A percentile compares a stretch with the other conserved stretches of the same genome.
Conservation (phyloP, 1,284 basidiomycete genomes). For the Puccinia polysora region DNA sequence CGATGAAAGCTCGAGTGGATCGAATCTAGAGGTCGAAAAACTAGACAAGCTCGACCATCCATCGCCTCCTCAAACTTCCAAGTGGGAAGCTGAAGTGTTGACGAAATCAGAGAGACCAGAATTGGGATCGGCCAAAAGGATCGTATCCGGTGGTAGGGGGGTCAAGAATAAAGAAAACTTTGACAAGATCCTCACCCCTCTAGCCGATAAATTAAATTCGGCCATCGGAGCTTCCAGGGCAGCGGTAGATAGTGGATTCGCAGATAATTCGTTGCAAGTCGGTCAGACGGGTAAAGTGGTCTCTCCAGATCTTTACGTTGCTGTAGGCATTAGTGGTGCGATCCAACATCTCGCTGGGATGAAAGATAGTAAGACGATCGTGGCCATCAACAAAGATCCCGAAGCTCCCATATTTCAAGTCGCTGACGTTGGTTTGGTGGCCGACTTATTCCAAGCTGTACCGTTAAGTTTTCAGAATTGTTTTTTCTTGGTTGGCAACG, state of each 20-base stretch:
- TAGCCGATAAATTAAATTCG: slow-evolving; percentile 87
- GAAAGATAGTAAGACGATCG: slow-evolving; percentile 99
- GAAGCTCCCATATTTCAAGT: slow-evolving; percentile 99
- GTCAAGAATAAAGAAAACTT: slow-evolving; percentile 94
- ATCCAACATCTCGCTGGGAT: slow-evolving; percentile 99
- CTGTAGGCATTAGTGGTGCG: slow-evolving; percentile 93
- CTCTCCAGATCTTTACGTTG: slow-evolving; percentile 87
- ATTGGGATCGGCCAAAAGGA: slow-evolving; percentile 75
- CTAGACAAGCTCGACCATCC: slow-evolving; percentile 57
- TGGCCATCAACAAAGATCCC: slow-evolving; percentile 96
- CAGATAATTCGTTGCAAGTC: slow-evolving; percentile 96
- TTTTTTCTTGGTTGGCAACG: too few relatives aligned
- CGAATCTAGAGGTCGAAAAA: slow-evolving; percentile 59
- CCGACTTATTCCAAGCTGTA: slow-evolving; percentile 53
- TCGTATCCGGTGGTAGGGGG: slow-evolving; percentile 93
- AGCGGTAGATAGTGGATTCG: slow-evolving; percentile 96
- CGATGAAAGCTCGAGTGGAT: slow-evolving; percentile 53
- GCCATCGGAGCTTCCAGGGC: slow-evolving; percentile 96
- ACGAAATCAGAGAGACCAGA: slow-evolving; percentile 91
- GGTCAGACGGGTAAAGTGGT: slow-evolving; percentile 91
- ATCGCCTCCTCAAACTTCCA: slow-evolving; percentile 54
- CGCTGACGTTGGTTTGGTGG: slow-evolving; percentile 90
- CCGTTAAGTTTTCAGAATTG: too few relatives aligned
- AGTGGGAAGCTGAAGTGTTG: slow-evolving; percentile 63
- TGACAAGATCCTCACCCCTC: slow-evolving; percentile 76